Evolutionary conservation across 140 eudicot genomes (phyloP).

Genomic region (Flaveria floridana): DNA sequence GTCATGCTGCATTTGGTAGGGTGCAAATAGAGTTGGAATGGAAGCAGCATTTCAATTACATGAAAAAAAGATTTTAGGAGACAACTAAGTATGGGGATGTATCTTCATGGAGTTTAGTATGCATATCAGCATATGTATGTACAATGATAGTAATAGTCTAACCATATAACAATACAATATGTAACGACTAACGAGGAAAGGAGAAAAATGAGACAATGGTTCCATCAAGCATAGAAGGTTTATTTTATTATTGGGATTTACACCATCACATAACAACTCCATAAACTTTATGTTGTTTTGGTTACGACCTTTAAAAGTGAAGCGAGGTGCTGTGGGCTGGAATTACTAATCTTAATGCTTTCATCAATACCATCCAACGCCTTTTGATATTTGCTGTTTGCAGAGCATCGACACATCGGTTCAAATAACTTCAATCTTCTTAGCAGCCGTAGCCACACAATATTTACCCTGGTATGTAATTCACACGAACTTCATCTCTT

Average conservation of each 20-base stretch:
- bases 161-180: background rate
- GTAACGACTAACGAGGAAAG: background rate
- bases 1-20: constrained; percentile 19
- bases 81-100: constrained; percentile 5
- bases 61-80: background rate
- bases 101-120: background rate
- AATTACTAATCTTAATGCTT: constrained; percentile 9
- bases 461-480: constrained; percentile 85
- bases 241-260: background rate
- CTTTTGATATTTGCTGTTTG: constrained; percentile 32
- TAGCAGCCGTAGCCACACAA: constrained; percentile 98
- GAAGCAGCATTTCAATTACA: background rate
- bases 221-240: background rate
- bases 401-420: constrained; percentile 99
- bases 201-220: background rate
- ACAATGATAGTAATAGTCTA: background rate
- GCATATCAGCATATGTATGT: background rate
- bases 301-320: background rate
- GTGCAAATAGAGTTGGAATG: background rate
- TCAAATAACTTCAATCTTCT: constrained; percentile 91
- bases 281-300: background rate
- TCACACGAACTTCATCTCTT: constrained; percentile 12
- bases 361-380: constrained; percentile 7
- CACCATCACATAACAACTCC: constrained; percentile 6
- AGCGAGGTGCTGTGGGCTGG: constrained; percentile 24